Base-by-base conservation (phyloP, 768 basidiomycete species). In the Naganishia kalamii region DNA sequence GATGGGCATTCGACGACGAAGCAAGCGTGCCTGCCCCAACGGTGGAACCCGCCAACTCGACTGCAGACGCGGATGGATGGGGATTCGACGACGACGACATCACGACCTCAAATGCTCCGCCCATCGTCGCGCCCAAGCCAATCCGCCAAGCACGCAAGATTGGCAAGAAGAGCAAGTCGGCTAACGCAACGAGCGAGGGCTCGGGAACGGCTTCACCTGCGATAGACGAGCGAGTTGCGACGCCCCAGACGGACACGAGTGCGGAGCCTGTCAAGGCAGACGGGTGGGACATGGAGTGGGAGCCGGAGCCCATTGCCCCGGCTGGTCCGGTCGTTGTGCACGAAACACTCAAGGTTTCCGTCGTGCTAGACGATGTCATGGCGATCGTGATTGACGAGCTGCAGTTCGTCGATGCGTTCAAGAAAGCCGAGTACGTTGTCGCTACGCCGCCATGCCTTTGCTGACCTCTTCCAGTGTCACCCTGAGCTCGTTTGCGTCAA, bases 391-490 rank as follows among this genome's bases (percentile, higher is more conserved):
- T 69, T 27, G 44, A 67, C 8, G 69, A 71, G 7, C 54, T 73
- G 57, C 27, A 57, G 6, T 71, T 76, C 35, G 65, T 63, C 3
- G 33, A 82, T 60, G 83, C 86, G 29, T 82, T 92, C 52, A 79
- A 83, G 8, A 75, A 81, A 0, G 85, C 87, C 0, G 81, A 81
- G 62, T 78, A 54, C 63, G 75, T 72, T 21, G 15, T 33, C 15
- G 10, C 27, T 37, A 40, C 37, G 23, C 8, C 40, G 19, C 51
- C 15, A 23, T 37, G 13, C 10, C 32, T 29, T 11, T 47, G 12
- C 25, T 46, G 40, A 30, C 44, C 29, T 63, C n/a, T 19, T 4
- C 23, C 21, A 51, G 63, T 30, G n/a, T 62, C 32, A 1, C 59
- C 21, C 8, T 32, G 29, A 11, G 21, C 23, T 40, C 60, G 64